Evolutionary conservation across 805 yeast genomes (phyloP).

Genomic region (Saccharomycopsis lassenensis): DNA sequence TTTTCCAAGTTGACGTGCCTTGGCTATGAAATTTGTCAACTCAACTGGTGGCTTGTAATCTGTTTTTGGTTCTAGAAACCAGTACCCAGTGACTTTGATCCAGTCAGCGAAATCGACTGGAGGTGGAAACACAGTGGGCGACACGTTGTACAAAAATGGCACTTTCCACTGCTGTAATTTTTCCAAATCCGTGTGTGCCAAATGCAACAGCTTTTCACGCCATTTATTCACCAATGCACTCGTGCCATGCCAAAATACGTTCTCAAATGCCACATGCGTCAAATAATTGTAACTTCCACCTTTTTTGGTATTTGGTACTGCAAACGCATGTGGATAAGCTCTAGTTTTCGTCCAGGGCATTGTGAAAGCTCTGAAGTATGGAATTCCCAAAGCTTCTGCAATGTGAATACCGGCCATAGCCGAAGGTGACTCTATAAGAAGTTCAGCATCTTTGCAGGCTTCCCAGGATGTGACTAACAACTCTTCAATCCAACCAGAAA

Average conservation of each 20-base stretch:
- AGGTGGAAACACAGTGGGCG: slow-evolving; percentile 84
- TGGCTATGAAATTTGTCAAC: slow-evolving; percentile 45
- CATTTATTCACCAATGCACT: slow-evolving; percentile 79
- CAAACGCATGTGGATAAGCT: slow-evolving; percentile 93
- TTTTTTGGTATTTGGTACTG: slow-evolving; percentile 85
- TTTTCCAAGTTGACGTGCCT: slow-evolving; percentile 49
- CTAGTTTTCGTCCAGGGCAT: slow-evolving; percentile 98
- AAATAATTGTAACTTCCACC: slow-evolving; percentile 90
- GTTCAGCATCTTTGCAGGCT: slow-evolving; percentile 73
- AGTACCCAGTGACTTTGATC: slow-evolving; percentile 93
- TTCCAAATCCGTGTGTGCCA: slow-evolving; percentile 62
- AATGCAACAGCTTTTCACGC: slow-evolving; percentile 57
- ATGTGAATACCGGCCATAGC: slow-evolving; percentile 94
- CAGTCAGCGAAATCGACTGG: slow-evolving; percentile 90
- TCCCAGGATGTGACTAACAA: slow-evolving; percentile 67
- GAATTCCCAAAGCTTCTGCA: slow-evolving; percentile 83
- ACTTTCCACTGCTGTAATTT: slow-evolving; percentile 64
- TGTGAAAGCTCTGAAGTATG: slow-evolving; percentile 90
- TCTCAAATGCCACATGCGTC: slow-evolving; percentile 89
- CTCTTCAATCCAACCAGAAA: slow-evolving; percentile 75
- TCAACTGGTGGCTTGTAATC: slow-evolving; percentile 50
- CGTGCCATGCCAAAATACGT: slow-evolving; percentile 87
- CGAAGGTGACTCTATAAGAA: slow-evolving; percentile 89
- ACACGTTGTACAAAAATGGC: slow-evolving; percentile 82
- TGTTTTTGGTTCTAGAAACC: slow-evolving; percentile 71